phyloP scores from a whole-genome alignment of 2,329 filamentous ascomycete species.

The Monilinia aucupariae region DNA sequence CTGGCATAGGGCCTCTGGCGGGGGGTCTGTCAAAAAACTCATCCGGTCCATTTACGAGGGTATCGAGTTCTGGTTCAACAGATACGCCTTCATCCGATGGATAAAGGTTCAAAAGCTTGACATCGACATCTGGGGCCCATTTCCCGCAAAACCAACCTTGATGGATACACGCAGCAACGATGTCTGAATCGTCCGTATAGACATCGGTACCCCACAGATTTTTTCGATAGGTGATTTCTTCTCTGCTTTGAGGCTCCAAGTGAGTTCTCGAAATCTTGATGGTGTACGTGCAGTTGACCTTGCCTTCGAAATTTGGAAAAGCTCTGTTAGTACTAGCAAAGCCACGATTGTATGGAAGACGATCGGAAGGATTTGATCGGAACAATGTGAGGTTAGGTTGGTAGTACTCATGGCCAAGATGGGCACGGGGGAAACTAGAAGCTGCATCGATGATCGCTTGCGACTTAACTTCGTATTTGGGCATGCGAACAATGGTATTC shows the following conservation, averaged over 20 bases:
- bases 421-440: constrained; percentile 63
- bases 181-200: constrained; percentile 93
- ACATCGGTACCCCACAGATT: constrained; percentile 91
- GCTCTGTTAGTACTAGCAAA: constrained; percentile 31
- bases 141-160: constrained; percentile 87
- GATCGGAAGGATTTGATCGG: constrained; percentile 40
- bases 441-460: constrained; percentile 68
- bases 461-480: constrained; percentile 62
- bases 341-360: constrained; percentile 27
- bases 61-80: constrained; percentile 15
- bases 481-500: constrained; percentile 50
- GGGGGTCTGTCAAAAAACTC: constrained; percentile 48
- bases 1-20: constrained; percentile 53
- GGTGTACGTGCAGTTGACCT: constrained; percentile 82
- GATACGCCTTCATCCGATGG: constrained; percentile 33
- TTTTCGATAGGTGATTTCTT: constrained; percentile 75
- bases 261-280: constrained; percentile 80
- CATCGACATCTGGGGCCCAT: constrained; percentile 74
- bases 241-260: constrained; percentile 61
- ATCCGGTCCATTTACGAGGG: constrained; percentile 5
- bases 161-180: constrained; percentile 88
- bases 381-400: constrained; percentile 55
- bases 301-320: constrained; percentile 65
- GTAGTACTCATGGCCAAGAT: constrained; percentile 83
- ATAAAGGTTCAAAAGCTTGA: constrained; percentile 57